phyloP scores from a whole-genome alignment of 768 basidiomycete species.

The Tylopilus balloui region DNA sequence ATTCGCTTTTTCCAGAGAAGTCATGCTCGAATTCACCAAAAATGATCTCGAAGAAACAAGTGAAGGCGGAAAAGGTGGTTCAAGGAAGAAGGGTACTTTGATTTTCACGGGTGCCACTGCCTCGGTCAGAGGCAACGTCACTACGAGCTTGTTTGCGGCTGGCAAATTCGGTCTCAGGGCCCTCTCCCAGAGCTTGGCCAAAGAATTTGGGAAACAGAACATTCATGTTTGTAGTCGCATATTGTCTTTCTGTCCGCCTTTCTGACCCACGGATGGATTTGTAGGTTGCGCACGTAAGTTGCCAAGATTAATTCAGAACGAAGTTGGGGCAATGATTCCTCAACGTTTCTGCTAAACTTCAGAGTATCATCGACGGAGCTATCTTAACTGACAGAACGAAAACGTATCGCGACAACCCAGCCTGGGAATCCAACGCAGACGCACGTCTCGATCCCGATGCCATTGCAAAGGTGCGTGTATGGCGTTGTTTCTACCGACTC shows the following conservation, averaged over 20 bases:
- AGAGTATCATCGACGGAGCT: conserved; percentile 70
- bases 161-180: conserved; percentile 61
- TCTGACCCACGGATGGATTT: background rate
- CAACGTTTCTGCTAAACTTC: background rate
- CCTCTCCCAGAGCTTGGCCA: conserved; percentile 65
- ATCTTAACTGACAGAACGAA: conserved; percentile 40
- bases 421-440: conserved; percentile 44
- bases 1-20: conserved; percentile 60
- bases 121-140: conserved; percentile 54
- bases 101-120: conserved; percentile 76
- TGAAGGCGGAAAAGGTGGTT: conserved; percentile 34
- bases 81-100: conserved; percentile 58
- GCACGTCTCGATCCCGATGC: conserved; percentile 55
- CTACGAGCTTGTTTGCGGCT: conserved; percentile 59
- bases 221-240: conserved; percentile 50
- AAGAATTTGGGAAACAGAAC: conserved; percentile 70
- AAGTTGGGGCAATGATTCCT: background rate
- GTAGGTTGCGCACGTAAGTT: conserved; percentile 63
- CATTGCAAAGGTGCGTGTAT: conserved; percentile 56
- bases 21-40: conserved; percentile 55
- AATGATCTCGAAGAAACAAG: conserved; percentile 42
- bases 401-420: conserved; percentile 27
- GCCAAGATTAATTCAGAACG: background rate
- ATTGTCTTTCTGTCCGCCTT: background rate
- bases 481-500: background rate